Base-by-base conservation (phyloP, 257 asterid species). In the Nemophila menziesii region DNA sequence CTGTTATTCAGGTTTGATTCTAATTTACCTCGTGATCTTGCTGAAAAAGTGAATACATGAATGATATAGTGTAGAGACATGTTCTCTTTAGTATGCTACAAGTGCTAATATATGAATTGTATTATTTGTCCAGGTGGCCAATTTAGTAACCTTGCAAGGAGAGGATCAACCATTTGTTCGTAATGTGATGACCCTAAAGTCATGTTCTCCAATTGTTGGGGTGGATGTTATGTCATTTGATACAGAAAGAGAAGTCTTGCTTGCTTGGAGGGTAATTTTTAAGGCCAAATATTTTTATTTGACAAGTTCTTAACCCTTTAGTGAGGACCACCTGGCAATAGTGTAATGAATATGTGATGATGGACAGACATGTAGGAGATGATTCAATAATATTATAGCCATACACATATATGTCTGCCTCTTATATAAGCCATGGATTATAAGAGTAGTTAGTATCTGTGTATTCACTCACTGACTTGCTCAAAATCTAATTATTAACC, bases 201-300 rank as follows among this genome's bases (percentile, higher is more conserved):
- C 98, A 46, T 90, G 98, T 64, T 61, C 98, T 42, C 93, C 96
- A 3, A 90, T 90, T 68, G 96, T 81, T 70, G 98, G 96, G 57
- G 96, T 79, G 56, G 94, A 90, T 72, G 92, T 90, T 54, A 81
- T 90, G 96, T 78, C 98, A 48, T 85, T 90, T 61, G 94, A 85
- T 45, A 74, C 96, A 2, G 98, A 90, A 67, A 81, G 67, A 58
- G 93, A 85, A 67, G 78, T 90, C 51, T 65, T 90, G 26, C 65
- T 77, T 53, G 98, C 96, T 60, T 90, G 98, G 98, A 85, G 93
- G 96, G 98, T 90, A 80, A 73, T 57, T 23, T 20, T 55, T 54
- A 44, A 44, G 46, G 13, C 15, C 9, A 5, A n/a, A 20, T n/a
- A 10, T 8, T 14, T 38, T 38, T 20, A n/a, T 20, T 20, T 38